Base-by-base conservation (phyloP, 225 moss, liverwort and hornwort species). In the Takakia lepidozioides region DNA sequence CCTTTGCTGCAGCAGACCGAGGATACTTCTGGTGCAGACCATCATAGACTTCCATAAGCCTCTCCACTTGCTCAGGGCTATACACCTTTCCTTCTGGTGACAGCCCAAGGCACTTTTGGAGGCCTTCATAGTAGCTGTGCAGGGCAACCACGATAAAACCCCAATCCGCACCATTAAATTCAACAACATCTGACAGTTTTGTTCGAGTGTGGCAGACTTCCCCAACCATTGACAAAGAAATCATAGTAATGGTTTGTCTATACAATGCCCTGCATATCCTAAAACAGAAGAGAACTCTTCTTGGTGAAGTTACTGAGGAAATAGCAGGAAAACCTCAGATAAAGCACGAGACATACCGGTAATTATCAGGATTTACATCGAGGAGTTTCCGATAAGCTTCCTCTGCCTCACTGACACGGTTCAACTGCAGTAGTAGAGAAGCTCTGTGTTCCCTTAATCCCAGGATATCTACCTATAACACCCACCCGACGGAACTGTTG, bases 311-410 rank as follows among this genome's bases (percentile, higher is more conserved):
- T n/a, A n/a, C n/a, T n/a, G n/a, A n/a, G n/a, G n/a, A n/a, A n/a
- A n/a, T n/a, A n/a, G 70, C 64, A 32, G 19, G 27, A 27, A 8
- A 25, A 27, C 27, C 49, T 26, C 26, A 0, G 18, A 26, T 1
- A 1, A 9, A 25, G 7, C 25, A 32, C 9, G n/a, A 5, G 27
- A 54, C 74, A 34, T 57, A 74, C 83, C 59, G 26, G 49, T 91
- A 98, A 76, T 98, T 98, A 36, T 98, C 98, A 64, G 98, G 78
- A 41, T 98, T 98, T 49, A 87, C 60, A 48, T 87, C 91, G 43
- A 98, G 81, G 53, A 98, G 91, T 43, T 75, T 61, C 43, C 87
- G 75, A 63, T 90, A 81, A 18, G 85, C 85, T 21, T 79, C 78
- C 57, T 91, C 85, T 27, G 98, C 98, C 49, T 91, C 91, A 17